These are phyloP conservation scores for Heteromeles arbutifolia DNA, from an alignment of 306 rosid species.

Conservation along the genomic window DNA sequence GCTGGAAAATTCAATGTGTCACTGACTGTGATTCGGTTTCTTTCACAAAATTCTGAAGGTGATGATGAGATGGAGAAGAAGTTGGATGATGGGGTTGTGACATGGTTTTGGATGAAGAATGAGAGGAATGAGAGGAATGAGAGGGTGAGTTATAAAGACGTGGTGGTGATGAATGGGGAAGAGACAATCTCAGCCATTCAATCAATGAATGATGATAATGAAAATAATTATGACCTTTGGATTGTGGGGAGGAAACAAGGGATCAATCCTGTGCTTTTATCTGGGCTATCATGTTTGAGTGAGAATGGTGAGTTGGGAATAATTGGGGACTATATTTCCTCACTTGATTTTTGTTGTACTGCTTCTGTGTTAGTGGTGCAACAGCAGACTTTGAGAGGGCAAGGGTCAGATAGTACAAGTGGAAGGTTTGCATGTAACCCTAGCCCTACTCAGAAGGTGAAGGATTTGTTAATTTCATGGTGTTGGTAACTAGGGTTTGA, in stretches of 20 bases:
- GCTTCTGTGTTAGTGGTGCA: constrained; percentile 69
- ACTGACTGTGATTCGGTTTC: constrained; percentile 52
- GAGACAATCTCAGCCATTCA: constrained; percentile 53
- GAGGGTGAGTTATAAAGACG: constrained; percentile 53
- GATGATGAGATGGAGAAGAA: constrained; percentile 69
- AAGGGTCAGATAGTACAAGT: neutral
- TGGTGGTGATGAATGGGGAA: constrained; percentile 57
- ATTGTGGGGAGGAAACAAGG: constrained; percentile 74
- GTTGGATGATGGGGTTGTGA: constrained; percentile 73
- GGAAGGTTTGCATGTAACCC: neutral
- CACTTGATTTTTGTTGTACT: constrained; percentile 44
- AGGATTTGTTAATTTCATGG: neutral
- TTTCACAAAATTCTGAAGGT: constrained; percentile 34
- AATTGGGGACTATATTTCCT: constrained; percentile 63
- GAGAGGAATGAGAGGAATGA: constrained; percentile 50
- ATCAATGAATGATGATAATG: constrained; percentile 30
- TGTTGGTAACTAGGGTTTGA: neutral
- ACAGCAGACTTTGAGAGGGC: constrained; percentile 56
- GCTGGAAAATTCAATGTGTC: constrained; percentile 17
- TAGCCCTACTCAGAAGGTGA: neutral
- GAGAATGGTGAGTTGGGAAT: constrained; percentile 55
- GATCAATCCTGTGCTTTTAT: constrained; percentile 54
- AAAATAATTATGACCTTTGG: constrained; percentile 40
- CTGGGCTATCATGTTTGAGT: constrained; percentile 56
- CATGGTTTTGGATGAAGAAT: constrained; percentile 88